These are phyloP conservation scores for Brassica nigra DNA, from an alignment of 345 rosid genomes.

Conservation along the genomic window DNA sequence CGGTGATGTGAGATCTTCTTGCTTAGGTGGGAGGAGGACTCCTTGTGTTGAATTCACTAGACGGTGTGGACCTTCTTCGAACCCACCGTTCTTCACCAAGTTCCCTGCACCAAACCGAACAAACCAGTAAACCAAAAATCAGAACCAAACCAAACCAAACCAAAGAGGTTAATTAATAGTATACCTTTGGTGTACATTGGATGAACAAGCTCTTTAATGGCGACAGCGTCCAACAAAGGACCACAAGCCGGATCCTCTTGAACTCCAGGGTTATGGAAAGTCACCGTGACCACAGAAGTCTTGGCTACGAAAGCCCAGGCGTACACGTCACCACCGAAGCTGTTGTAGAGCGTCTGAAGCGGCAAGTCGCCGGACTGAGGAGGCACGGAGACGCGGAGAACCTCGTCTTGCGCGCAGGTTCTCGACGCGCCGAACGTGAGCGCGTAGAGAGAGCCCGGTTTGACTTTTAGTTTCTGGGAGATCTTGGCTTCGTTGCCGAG, in stretches of 20 bases:
- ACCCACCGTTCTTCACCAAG: conserved; percentile 79
- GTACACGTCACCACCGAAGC: conserved; percentile 82
- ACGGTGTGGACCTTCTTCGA: conserved; percentile 93
- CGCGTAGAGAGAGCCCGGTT: conserved; percentile 70
- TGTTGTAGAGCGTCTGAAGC: conserved; percentile 83
- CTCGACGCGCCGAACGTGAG: conserved; percentile 94
- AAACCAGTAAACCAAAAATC: neutral
- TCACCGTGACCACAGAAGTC: conserved; percentile 49
- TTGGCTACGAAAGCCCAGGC: conserved; percentile 76
- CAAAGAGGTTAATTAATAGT: neutral
- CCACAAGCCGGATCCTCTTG: conserved; percentile 99
- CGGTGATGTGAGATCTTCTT: conserved; percentile 84
- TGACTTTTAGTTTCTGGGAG: conserved; percentile 70
- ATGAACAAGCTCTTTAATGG: conserved; percentile 78
- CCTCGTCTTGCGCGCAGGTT: conserved; percentile 97
- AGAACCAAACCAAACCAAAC: neutral
- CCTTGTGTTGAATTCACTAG: conserved; percentile 72
- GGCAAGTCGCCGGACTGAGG: conserved; percentile 81
- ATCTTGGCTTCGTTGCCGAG: conserved; percentile 92
- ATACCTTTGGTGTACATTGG: conserved; percentile 62
- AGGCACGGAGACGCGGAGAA: conserved; percentile 73
- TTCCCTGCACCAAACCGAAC: conserved; percentile 47
- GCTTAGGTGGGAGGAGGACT: conserved; percentile 86
- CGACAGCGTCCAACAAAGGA: conserved; percentile 93
- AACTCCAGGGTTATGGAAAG: conserved; percentile 83